Evolutionary conservation across 257 asterid genomes (phyloP).

Genomic region (Plantago ovata): DNA sequence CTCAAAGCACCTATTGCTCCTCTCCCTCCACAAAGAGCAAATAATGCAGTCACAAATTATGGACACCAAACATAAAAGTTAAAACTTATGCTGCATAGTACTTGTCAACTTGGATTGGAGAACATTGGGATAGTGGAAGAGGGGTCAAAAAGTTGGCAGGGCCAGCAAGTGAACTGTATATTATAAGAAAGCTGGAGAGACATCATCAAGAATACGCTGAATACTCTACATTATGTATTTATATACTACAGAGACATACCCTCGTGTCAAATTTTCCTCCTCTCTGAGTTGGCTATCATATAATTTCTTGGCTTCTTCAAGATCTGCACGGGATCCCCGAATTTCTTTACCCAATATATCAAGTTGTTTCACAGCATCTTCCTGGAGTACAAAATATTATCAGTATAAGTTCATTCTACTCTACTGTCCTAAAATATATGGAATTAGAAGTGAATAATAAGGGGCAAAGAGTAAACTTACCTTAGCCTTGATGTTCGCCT

Average conservation of each 20-base stretch:
- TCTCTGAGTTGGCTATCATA: conserved; percentile 62
- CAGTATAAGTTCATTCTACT: conserved; percentile 22
- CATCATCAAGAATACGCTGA: no score
- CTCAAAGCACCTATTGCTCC: no score
- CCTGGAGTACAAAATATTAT: conserved; percentile 56
- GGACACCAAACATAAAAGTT: no score
- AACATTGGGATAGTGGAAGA: no score
- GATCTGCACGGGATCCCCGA: conserved; percentile 61
- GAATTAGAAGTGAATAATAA: conserved; percentile 18
- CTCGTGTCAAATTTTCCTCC: conserved; percentile 86
- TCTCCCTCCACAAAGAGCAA: no score
- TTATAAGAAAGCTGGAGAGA: no score
- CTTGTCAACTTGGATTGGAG: no score
- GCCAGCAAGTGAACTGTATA: no score
- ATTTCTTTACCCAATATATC: conserved; percentile 74
- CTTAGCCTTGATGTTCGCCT: conserved; percentile 69
- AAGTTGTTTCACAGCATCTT: conserved; percentile 78
- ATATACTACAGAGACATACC: conserved; percentile 37
- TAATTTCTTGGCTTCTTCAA: conserved; percentile 48
- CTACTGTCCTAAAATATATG: conserved; percentile 1
- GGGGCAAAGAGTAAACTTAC: conserved; percentile 31
- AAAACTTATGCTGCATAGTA: no score
- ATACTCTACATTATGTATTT: not conserved
- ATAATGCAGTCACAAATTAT: no score
- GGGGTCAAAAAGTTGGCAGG: no score